These are phyloP conservation scores for Magnusiomyces suaveolens DNA, from an alignment of 1,139 yeast genomes.

Conservation along the genomic window DNA sequence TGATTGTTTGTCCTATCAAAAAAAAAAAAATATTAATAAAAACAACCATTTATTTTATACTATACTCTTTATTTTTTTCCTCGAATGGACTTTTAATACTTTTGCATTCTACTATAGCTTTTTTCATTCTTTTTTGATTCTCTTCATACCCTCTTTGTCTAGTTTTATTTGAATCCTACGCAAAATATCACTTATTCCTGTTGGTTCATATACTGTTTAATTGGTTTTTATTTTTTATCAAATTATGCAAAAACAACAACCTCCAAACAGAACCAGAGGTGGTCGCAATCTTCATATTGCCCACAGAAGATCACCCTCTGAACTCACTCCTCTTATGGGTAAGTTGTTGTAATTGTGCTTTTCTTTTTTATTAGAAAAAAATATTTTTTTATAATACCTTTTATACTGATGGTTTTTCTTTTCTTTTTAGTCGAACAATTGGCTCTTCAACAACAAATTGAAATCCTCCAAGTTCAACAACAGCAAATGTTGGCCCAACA, in stretches of 20 bases:
- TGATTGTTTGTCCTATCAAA: neutral
- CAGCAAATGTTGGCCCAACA: slow-evolving; percentile 70
- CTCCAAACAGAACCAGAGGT: slow-evolving; percentile 15
- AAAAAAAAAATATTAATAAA: too few relatives aligned
- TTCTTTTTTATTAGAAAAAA: too few relatives aligned
- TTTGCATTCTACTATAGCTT: too few relatives aligned
- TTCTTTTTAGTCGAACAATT: slow-evolving; percentile 81
- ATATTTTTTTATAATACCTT: neutral
- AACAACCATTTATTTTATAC: too few relatives aligned
- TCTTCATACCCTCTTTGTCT: too few relatives aligned
- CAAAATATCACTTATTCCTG: too few relatives aligned
- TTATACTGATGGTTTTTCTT: slow-evolving; percentile 3
- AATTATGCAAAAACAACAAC: slow-evolving; percentile 9
- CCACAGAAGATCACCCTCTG: slow-evolving; percentile 89
- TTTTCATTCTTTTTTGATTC: too few relatives aligned
- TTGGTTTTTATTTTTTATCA: too few relatives aligned
- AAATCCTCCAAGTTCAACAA: slow-evolving; percentile 83
- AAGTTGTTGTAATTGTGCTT: slow-evolving; percentile 25
- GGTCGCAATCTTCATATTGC: slow-evolving; percentile 60
- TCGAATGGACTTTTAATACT: too few relatives aligned
- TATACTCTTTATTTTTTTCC: too few relatives aligned
- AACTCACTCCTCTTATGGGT: slow-evolving; percentile 82
- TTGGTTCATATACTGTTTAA: too few relatives aligned
- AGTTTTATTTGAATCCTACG: too few relatives aligned
- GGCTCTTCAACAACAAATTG: slow-evolving; percentile 86